phyloP scores from a whole-genome alignment of 306 rosid species.

The Inga leiocalycina region DNA sequence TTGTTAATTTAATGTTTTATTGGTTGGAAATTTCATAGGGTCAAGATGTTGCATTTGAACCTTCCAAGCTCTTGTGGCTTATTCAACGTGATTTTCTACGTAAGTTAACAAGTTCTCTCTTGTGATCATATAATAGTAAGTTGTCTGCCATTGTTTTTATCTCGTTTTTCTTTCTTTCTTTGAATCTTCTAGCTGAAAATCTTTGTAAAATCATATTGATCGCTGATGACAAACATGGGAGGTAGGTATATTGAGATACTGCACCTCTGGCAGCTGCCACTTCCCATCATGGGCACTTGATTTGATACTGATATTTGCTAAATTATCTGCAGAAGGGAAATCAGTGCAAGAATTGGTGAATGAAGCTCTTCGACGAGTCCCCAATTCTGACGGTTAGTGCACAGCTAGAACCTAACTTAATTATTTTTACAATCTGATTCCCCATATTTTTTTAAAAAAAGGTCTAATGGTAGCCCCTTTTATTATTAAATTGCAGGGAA shows the following conservation, averaged over 20 bases:
- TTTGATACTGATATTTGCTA: conserved; percentile 36
- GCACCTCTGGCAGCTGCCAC: conserved; percentile 11
- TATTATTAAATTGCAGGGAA: conserved; percentile 70
- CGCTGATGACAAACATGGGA: conserved; percentile 2
- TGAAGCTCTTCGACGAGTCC: conserved; percentile 85
- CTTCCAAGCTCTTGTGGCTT: conserved; percentile 98
- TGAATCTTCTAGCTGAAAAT: background rate
- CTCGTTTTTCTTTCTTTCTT: background rate
- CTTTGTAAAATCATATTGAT: conserved; percentile 15
- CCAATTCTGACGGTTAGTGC: conserved; percentile 73
- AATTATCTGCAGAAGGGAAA: conserved; percentile 74
- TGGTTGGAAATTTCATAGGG: conserved; percentile 63
- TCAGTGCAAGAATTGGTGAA: conserved; percentile 92
- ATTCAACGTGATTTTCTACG: conserved; percentile 98
- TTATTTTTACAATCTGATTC: conserved; percentile 23
- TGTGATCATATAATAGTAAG: conserved; percentile 17
- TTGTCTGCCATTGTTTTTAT: background rate
- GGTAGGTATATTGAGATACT: conserved; percentile 4
- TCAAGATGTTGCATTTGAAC: conserved; percentile 96
- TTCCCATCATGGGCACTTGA: conserved; percentile 10
- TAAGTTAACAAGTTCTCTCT: conserved; percentile 47
- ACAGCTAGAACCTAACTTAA: conserved; percentile 14
- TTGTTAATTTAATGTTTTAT: conserved; percentile 26
- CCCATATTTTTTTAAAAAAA: conserved; percentile 15
- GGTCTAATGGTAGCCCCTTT: conserved; percentile 39